Conservation (phyloP, 2,329 filamentous ascomycete species). For the Paecilomyces formosus region DNA sequence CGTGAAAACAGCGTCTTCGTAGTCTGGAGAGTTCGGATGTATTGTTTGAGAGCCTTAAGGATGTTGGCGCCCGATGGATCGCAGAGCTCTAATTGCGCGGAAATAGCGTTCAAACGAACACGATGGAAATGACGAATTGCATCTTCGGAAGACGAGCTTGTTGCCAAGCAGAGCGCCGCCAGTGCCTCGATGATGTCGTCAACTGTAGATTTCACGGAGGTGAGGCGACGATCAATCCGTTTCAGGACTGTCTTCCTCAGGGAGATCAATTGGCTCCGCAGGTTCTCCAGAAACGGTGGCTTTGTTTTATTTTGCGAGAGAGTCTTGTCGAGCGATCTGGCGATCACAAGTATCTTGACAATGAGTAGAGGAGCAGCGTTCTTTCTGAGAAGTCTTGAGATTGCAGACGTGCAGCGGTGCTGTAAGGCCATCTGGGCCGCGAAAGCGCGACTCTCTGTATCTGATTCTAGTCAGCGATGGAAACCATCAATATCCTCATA, state of each 20-base stretch:
- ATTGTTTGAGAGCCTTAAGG: constrained; percentile 61
- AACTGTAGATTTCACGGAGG: constrained; percentile 33
- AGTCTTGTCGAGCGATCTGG: constrained; percentile 66
- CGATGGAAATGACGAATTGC: constrained; percentile 71
- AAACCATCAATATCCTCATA: constrained; percentile 2
- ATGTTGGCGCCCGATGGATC: constrained; percentile 47
- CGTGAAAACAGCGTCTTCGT: constrained; percentile 69
- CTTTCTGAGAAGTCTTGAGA: constrained; percentile 46
- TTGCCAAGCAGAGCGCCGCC: constrained; percentile 73
- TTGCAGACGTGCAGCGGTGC: constrained; percentile 47
- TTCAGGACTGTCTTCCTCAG: constrained; percentile 59
- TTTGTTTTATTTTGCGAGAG: constrained; percentile 48
- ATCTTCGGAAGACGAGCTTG: constrained; percentile 71
- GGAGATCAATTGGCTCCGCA: constrained; percentile 56
- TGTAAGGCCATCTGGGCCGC: constrained; percentile 53
- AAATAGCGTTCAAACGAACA: constrained; percentile 63
- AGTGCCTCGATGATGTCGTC: constrained; percentile 61
- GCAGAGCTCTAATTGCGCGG: constrained; percentile 50
- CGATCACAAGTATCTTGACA: constrained; percentile 69
- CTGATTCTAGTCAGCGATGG: constrained; percentile 17
- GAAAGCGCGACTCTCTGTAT: constrained; percentile 38
- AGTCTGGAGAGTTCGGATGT: constrained; percentile 68
- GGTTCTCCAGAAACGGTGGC: constrained; percentile 51
- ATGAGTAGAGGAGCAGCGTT: constrained; percentile 46
- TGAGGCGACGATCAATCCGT: constrained; percentile 52